Evolutionary conservation across 108 stramenopile species (phyloP).

Genomic region (Nitzschia sp.): DNA sequence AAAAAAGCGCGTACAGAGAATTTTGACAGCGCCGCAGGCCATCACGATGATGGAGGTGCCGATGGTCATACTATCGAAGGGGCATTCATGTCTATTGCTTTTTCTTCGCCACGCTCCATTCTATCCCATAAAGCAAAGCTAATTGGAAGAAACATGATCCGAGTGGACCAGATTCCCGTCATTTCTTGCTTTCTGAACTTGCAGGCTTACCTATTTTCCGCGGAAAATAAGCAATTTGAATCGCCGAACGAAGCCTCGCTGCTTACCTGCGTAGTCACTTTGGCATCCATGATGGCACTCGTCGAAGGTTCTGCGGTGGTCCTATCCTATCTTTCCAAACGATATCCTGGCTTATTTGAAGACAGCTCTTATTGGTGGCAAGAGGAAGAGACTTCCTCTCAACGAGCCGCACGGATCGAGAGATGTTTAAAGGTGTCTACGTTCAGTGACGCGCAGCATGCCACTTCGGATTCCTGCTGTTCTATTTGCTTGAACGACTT

Average conservation of each 20-base stretch:
- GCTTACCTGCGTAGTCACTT: neutral
- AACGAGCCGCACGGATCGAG: neutral
- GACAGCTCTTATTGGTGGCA: neutral
- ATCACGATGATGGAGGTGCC: no score
- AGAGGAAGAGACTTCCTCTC: neutral
- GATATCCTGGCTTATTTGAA: neutral
- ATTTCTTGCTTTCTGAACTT: no score
- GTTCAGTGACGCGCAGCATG: neutral
- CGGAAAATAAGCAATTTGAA: no score
- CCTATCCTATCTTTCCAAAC: neutral
- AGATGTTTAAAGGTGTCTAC: neutral
- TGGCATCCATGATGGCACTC: neutral
- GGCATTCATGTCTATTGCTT: neutral
- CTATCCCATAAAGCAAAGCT: no score
- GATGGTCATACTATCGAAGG: neutral
- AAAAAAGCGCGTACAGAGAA: no score
- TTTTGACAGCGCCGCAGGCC: no score
- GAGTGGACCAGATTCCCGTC: no score
- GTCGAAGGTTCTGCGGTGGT: neutral
- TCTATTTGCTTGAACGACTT: slow-evolving; percentile 1
- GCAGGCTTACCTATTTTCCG: no score
- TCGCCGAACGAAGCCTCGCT: neutral
- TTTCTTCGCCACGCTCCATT: no score
- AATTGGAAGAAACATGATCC: no score
- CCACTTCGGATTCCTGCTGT: neutral